Base-by-base conservation (phyloP, 306 rosid species). In the Canavalia gladiata region DNA sequence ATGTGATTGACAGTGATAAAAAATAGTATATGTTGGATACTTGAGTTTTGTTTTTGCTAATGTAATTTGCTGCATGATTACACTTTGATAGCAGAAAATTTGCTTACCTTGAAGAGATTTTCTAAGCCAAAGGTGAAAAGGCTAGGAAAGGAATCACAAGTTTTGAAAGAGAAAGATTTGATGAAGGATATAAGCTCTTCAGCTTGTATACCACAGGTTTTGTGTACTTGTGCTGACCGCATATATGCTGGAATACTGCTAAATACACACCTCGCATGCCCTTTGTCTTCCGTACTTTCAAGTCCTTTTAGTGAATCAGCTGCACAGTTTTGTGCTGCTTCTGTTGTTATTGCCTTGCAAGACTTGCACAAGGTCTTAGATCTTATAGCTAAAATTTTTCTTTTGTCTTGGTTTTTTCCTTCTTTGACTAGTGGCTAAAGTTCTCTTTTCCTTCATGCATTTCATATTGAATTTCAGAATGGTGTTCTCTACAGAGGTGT, bases 401-500 rank as follows among this genome's bases (percentile, higher is more conserved):
- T 7, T 43, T 65, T 30, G 13, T 49, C 30, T 62, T 46, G 8
- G 6, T 5, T 62, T 29, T 66, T 66, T 5, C 70, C 31, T 75
- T 71, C 81, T 77, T 80, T 50, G 77, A 50, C 68, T 74, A 30
- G 72, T 12, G 37, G 51, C 75, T 55, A 52, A 7, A 52, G 43
- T 83, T 65, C 28, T 81, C 68, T 34, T 76, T 63, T 76, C 52
- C 5, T 76, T 79, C 8, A 3, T 31, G 55, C 39, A 28, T 58
- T 79, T 82, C 77, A 56, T 60, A 51, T 93, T 82, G 89, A 80
- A 74, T 90, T 87, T 87, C 91, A 95, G 99, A 89, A 87, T 80
- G 94, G 89, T 84, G 86, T 95, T 85, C 97, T 95, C 83, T 93
- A 90, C 89, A 84, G 99, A 92, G 99, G 99, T 8, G 92, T 95